phyloP scores from a whole-genome alignment of 2,329 filamentous ascomycete genomes.

The Fusarium sp. region DNA sequence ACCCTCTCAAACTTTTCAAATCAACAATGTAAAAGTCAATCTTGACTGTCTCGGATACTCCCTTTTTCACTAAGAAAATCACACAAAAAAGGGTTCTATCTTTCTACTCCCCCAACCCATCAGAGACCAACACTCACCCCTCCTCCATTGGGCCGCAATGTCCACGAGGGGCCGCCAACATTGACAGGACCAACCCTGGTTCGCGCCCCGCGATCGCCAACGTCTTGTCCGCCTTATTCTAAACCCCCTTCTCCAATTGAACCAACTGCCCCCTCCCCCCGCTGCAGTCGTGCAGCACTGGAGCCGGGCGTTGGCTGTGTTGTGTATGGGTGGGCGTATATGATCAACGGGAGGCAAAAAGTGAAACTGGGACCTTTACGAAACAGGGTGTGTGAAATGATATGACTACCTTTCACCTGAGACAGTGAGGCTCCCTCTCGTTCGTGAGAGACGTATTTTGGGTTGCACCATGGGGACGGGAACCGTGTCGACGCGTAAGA shows the following conservation, averaged over 20 bases:
- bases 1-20: background rate
- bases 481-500: background rate
- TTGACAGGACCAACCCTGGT: constrained; percentile 1
- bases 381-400: background rate
- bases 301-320: background rate
- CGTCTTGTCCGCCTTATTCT: background rate
- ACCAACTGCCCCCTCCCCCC: background rate
- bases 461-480: background rate
- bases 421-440: background rate
- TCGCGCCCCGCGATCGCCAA: constrained; percentile 6
- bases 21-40: constrained; percentile 4
- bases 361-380: background rate
- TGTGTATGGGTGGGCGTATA: background rate
- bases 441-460: background rate
- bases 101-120: constrained; percentile 37
- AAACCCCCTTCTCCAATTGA: background rate
- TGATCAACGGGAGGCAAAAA: background rate
- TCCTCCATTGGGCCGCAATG: constrained; percentile 42
- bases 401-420: background rate
- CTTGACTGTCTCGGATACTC: constrained; percentile 25
- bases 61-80: constrained; percentile 1
- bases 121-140: constrained; percentile 13
- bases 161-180: constrained; percentile 20
- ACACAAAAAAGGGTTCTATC: constrained; percentile 14
- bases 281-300: background rate